Evolutionary conservation across 768 basidiomycete genomes (phyloP).

Genomic region (Pilatotrama ljubarskyi): DNA sequence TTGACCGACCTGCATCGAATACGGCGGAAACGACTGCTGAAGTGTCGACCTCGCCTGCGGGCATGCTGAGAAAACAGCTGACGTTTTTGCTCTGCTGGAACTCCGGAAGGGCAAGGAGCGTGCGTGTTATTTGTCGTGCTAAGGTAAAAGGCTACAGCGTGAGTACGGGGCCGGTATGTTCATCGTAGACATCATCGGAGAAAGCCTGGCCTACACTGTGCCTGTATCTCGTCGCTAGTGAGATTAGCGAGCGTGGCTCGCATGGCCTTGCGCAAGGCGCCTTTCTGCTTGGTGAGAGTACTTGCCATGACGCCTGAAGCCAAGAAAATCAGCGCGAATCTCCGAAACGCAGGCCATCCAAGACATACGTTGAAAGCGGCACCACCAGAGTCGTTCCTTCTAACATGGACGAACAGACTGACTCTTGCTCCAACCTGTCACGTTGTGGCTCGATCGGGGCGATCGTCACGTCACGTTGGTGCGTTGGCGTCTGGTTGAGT

Average conservation of each 20-base stretch:
- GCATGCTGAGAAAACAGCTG: constrained; percentile 84
- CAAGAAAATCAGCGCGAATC: neutral
- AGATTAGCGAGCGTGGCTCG: constrained; percentile 46
- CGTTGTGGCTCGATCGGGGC: constrained; percentile 9
- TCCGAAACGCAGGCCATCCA: neutral
- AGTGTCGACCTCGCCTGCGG: constrained; percentile 67
- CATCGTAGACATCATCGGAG: constrained; percentile 4
- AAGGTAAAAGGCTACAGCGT: constrained; percentile 22
- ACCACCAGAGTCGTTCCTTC: neutral
- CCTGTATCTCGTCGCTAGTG: constrained; percentile 44
- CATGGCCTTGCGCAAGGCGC: constrained; percentile 53
- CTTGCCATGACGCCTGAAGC: constrained; percentile 22
- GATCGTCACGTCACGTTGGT: constrained; percentile 17
- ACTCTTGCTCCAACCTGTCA: constrained; percentile 5
- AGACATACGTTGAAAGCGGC: neutral
- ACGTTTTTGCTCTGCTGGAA: constrained; percentile 52
- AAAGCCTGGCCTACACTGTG: constrained; percentile 53
- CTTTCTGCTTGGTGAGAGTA: constrained; percentile 51
- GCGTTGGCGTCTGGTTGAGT: neutral
- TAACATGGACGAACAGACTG: neutral
- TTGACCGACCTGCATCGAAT: constrained; percentile 50
- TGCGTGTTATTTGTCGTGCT: constrained; percentile 48
- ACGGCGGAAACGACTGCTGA: constrained; percentile 49
- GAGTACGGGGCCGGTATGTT: neutral
- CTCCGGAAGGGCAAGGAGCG: constrained; percentile 50